A percentile compares a stretch with the other conserved stretches of the same genome.
phyloP scores from a whole-genome alignment of 2,329 filamentous ascomycete species.

The Chrysoporthe puriensis region DNA sequence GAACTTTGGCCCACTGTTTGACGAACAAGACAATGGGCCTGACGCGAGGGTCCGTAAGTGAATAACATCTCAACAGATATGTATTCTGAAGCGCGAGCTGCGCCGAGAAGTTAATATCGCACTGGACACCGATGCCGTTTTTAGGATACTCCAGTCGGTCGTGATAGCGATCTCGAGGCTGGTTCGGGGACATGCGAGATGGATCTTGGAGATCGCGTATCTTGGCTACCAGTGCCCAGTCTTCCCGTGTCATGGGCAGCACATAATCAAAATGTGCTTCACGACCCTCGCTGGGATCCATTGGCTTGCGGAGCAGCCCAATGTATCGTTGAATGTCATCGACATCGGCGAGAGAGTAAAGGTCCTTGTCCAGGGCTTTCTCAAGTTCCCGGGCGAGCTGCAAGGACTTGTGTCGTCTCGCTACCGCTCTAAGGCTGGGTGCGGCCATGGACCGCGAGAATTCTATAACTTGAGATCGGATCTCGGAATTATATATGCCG shows the following conservation, averaged over 20 bases:
- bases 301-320: conserved; percentile 48
- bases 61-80: conserved; percentile 79
- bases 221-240: conserved; percentile 42
- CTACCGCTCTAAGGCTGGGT: conserved; percentile 45
- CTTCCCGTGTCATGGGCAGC: conserved; percentile 43
- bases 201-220: conserved; percentile 54
- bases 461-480: conserved; percentile 47
- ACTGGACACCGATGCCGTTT: conserved; percentile 77
- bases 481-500: conserved; percentile 53
- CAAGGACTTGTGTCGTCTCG: conserved; percentile 56
- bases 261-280: conserved; percentile 37
- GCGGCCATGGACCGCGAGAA: conserved; percentile 37
- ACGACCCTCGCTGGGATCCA: conserved; percentile 32
- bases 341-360: conserved; percentile 46
- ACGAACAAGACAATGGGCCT: conserved; percentile 80
- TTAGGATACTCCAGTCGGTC: conserved; percentile 78
- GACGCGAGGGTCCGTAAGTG: conserved; percentile 76
- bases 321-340: conserved; percentile 53
- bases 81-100: conserved; percentile 85
- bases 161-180: conserved; percentile 56
- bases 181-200: conserved; percentile 52
- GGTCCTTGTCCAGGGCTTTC: conserved; percentile 51
- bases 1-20: conserved; percentile 86
- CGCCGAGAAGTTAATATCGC: conserved; percentile 90
- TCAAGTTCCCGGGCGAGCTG: conserved; percentile 62